Evolutionary conservation across 805 yeast genomes (phyloP).

Genomic region (Maudiozyma bulderi): DNA sequence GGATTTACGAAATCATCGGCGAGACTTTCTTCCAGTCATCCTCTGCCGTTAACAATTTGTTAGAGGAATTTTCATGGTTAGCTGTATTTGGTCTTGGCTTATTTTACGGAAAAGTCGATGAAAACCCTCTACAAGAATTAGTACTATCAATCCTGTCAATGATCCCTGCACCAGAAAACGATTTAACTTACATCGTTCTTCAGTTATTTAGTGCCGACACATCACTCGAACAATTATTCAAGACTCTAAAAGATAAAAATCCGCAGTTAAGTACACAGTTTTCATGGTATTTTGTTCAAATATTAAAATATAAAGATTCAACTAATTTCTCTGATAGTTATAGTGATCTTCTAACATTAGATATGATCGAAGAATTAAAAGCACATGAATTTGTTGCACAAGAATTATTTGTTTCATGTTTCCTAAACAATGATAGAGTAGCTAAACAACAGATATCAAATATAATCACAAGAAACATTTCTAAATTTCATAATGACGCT

Average conservation of each 20-base stretch:
- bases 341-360: constrained; percentile 33
- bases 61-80: constrained; percentile 54
- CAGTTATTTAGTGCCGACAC: constrained; percentile 12
- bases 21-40: constrained; percentile 35
- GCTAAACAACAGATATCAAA: constrained; percentile 35
- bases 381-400: constrained; percentile 42
- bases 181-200: constrained; percentile 8
- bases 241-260: constrained; percentile 6
- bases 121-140: constrained; percentile 27
- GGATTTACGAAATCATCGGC: constrained; percentile 55
- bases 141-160: constrained; percentile 9
- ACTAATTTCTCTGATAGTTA: constrained; percentile 18
- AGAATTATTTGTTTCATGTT: constrained; percentile 54
- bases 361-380: constrained; percentile 45
- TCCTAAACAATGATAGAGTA: constrained; percentile 38
- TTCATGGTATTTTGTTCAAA: constrained; percentile 45
- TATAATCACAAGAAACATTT: constrained; percentile 22
- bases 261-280: constrained; percentile 29
- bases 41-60: constrained; percentile 25
- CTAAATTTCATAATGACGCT: constrained; percentile 6
- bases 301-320: constrained; percentile 31
- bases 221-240: constrained; percentile 9
- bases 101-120: constrained; percentile 50
- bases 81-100: constrained; percentile 48
- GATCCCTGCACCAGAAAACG: constrained; percentile 2